Evolutionary conservation across 2,329 filamentous ascomycete genomes (phyloP), one percentile per base, ranked within the genome.

Genomic region (Calonectria hawksworthii): DNA sequence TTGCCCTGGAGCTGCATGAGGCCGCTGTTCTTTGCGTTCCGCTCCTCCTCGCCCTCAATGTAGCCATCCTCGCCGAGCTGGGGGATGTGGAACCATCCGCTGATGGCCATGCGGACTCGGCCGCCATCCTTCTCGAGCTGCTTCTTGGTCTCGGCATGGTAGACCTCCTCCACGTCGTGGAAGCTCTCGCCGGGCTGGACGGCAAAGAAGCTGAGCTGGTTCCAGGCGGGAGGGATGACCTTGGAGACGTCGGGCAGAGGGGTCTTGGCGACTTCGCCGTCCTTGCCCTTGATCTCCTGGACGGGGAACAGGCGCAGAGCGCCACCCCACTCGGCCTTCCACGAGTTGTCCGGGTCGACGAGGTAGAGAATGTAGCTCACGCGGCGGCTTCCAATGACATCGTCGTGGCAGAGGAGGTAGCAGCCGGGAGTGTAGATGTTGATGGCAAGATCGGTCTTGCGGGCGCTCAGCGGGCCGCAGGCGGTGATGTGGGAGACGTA

Each of bases 181-280:
- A 99, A 99, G 84, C 96, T 99, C 89, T 98, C 93, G n/a, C 97
- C 97, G 0, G 97, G 97, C 87, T 98, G 96, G 9, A 99, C 98
- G 23, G 96, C 96, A 85, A 99, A 99, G 90, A 99, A 99, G 80
- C 95, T 97, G 74, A 99, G 90, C 87, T 99, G 97, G 85, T 99
- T 98, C 92, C 96, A 99, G 0, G 96, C 95, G 0, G 97, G 97
- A 0, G 97, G 96, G 74, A 99, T 98, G 52, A 93, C 91, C 81
- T 98, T 94, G 79, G 90, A 92, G 81, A 92, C 93, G 80, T 98
- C 94, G 0, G 96, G 93, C 73, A 91, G 90, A 6, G 96, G 96
- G 0, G 96, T 93, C 85, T 94, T 94, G 78, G 96, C 95, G 30
- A 94, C 89, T 77, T 94, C 91, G 51, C 94, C 95, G 72, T 94